A percentile compares a stretch with the other conserved stretches of the same genome.
Evolutionary conservation across 352 stramenopile genomes (phyloP).

Genomic region (Globisporangium apiculatum): DNA sequence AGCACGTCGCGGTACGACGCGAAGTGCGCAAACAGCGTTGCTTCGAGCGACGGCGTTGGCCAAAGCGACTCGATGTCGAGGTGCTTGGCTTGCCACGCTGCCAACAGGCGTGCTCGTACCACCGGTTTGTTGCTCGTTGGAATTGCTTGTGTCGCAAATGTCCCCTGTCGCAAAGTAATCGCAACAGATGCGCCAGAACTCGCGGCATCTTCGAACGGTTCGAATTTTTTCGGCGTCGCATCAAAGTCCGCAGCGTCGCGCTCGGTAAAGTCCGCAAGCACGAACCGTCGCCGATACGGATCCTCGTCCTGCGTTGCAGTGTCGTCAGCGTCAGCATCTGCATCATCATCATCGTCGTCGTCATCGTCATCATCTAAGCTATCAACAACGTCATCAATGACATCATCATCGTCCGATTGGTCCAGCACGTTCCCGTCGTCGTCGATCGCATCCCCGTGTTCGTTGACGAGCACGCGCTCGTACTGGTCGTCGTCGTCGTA

Average conservation of each 20-base stretch:
- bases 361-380: conserved; percentile 16
- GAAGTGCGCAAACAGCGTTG: conserved; percentile 43
- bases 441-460: conserved; percentile 31
- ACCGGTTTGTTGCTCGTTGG: conserved; percentile 20
- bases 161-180: neutral
- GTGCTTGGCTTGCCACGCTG: conserved; percentile 38
- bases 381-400: conserved; percentile 6
- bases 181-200: conserved; percentile 12
- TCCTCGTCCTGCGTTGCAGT: conserved; percentile 22
- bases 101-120: conserved; percentile 41
- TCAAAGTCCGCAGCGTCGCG: conserved; percentile 36
- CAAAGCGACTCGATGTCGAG: conserved; percentile 28
- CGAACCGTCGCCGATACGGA: conserved; percentile 54
- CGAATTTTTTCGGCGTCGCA: conserved; percentile 28
- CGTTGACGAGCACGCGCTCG: conserved; percentile 36
- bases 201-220: conserved; percentile 16
- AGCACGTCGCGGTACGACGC: conserved; percentile 57
- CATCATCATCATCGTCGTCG: conserved; percentile 18
- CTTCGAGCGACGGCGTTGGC: conserved; percentile 30
- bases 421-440: conserved; percentile 29
- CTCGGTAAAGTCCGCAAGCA: conserved; percentile 43
- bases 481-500: conserved; percentile 25
- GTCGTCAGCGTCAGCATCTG: conserved; percentile 4
- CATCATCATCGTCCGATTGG: conserved; percentile 6
- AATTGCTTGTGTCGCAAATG: neutral